phyloP scores from a whole-genome alignment of 2,329 filamentous ascomycete species.

The Aspergillus proliferans region DNA sequence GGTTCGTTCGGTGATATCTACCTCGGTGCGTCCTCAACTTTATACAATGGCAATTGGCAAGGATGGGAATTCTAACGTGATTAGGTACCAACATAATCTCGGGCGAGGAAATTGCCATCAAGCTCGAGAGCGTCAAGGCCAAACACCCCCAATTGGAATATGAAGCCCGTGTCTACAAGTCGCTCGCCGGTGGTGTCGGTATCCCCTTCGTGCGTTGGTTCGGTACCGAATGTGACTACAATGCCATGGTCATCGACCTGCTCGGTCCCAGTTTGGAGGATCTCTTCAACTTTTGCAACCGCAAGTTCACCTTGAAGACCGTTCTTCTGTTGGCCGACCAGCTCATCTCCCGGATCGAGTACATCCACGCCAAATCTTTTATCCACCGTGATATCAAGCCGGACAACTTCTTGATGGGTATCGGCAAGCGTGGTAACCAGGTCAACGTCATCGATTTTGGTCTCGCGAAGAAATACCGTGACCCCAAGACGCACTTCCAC shows the following conservation, averaged over 20 bases:
- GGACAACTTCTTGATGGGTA: constrained; percentile 99
- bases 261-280: constrained; percentile 94
- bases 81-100: constrained; percentile 98
- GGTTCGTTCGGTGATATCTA: constrained; percentile 98
- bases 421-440: constrained; percentile 98
- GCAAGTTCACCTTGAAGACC: constrained; percentile 98
- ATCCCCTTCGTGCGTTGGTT: constrained; percentile 99
- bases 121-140: constrained; percentile 98
- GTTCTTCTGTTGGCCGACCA: constrained; percentile 94
- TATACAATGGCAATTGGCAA: neutral
- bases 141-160: constrained; percentile 99
- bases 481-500: constrained; percentile 99
- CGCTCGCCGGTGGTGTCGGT: constrained; percentile 88
- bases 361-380: constrained; percentile 99
- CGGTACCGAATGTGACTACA: constrained; percentile 98
- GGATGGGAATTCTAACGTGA: constrained; percentile 6
- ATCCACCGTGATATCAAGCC: constrained; percentile 99
- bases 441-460: constrained; percentile 99
- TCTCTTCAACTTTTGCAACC: constrained; percentile 99
- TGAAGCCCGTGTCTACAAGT: constrained; percentile 84
- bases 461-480: constrained; percentile 98
- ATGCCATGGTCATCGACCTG: constrained; percentile 97
- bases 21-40: constrained; percentile 52
- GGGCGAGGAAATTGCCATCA: constrained; percentile 98
- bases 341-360: constrained; percentile 97